Base-by-base conservation (phyloP, 805 yeast species). In the Cyberlindnera bimundalis region DNA sequence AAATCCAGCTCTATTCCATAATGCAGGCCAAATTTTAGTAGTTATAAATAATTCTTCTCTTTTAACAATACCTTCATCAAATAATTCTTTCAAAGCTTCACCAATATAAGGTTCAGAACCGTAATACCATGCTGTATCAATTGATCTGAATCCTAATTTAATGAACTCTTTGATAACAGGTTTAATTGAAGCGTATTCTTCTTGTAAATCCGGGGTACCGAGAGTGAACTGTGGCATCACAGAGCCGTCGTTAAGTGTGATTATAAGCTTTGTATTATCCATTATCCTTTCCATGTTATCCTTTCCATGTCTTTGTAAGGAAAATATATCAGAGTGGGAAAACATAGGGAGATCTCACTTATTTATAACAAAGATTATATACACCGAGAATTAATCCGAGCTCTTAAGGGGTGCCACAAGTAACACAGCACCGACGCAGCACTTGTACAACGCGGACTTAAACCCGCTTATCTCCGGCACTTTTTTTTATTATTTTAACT, bases 121-220 rank as follows among this genome's bases (percentile, higher is more conserved):
- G 59, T 85, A 85, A 45, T 71, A 69, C 58, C 76, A 76, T 3
- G 93, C 93, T 9, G 89, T 78, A 59, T 84, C 95, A 50, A 84
- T 79, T 57, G 80, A 87, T 46, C 81, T 71, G 60, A 81, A 80
- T 10, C 90, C 90, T 8, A 69, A 66, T 48, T 68, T 68, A 12
- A 53, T 35, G 4, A 47, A 50, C 18, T 39, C 40, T 29, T 43
- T 45, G 16, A 81, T 81, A 19, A 81, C 78, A 17, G 63, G 62
- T 38, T 70, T 68, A 17, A 73, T 74, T 24, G 67, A 70, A 25
- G 66, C 65, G n/a, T 62, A 47, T 31, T 73, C 73, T 15, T 72
- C 68, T 1, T 60, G 65, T 10, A 81, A 76, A 46, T 74, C 64
- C 44, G 81, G 81, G 19, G 81, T 78, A 11, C 93, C 93, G 27